Conservation (phyloP, 225 moss, liverwort and hornwort species). For the Marchantia polymorpha region DNA sequence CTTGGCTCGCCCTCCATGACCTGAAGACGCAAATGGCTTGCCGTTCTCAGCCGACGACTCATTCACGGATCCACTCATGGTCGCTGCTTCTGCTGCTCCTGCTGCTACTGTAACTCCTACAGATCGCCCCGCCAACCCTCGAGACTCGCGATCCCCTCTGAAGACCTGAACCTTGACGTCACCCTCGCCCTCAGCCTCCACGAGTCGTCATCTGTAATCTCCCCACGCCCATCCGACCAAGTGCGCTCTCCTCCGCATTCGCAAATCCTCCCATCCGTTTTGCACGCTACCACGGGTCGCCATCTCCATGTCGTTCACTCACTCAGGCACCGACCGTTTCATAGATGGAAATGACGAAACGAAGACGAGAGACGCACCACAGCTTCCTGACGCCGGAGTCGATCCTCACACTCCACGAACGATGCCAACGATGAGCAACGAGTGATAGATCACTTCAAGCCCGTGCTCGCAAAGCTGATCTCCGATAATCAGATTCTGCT, state of each 20-base stretch:
- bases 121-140: not conserved
- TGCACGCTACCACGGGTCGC: not conserved
- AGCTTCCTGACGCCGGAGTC: too few relatives aligned
- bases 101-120: not conserved
- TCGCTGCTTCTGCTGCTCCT: not conserved
- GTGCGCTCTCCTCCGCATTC: constrained; percentile 1
- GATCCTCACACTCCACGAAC: too few relatives aligned
- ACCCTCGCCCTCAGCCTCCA: too few relatives aligned
- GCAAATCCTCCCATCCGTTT: not conserved
- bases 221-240: not conserved
- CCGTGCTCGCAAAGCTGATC: too few relatives aligned
- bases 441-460: too few relatives aligned
- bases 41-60: not conserved
- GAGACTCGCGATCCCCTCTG: not conserved
- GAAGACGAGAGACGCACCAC: too few relatives aligned
- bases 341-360: too few relatives aligned
- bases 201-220: not conserved
- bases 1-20: constrained; percentile 40
- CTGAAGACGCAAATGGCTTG: constrained; percentile 1
- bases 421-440: too few relatives aligned
- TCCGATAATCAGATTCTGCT: too few relatives aligned
- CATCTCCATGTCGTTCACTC: not conserved
- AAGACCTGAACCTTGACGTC: not conserved
- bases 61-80: constrained; percentile 1
- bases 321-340: not conserved